Percentiles rank a stretch among this genome's conserved stretches.
Conservation (phyloP, 2,329 filamentous ascomycete genomes). For the Chaetomiaceae sp. region DNA sequence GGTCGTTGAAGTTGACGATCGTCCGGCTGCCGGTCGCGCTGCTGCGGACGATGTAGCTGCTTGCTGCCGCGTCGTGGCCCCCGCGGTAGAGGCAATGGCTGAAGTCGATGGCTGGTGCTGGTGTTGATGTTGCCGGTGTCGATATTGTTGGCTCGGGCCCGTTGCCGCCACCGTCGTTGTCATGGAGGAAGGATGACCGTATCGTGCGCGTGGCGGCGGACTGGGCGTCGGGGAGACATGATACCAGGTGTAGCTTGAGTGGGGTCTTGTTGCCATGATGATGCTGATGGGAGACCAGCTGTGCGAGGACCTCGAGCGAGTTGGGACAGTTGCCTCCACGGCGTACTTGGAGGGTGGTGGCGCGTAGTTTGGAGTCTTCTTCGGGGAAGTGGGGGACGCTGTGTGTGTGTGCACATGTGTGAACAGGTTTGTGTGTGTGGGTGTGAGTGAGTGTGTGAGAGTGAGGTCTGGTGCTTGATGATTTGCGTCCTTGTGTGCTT, state of each 20-base stretch:
- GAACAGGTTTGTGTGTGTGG: slow-evolving; percentile 5
- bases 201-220: slow-evolving; percentile 51
- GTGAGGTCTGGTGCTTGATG: no score
- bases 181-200: slow-evolving; percentile 51
- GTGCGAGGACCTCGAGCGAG: slow-evolving; percentile 63
- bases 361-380: slow-evolving; percentile 70
- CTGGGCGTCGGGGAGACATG: slow-evolving; percentile 48
- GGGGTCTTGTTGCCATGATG: slow-evolving; percentile 33
- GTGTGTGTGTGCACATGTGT: slow-evolving; percentile 11
- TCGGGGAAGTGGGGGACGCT: slow-evolving; percentile 62
- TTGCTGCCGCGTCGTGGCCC: slow-evolving; percentile 52
- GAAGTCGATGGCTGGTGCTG: slow-evolving; percentile 47
- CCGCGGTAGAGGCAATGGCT: slow-evolving; percentile 56
- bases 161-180: slow-evolving; percentile 27
- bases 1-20: slow-evolving; percentile 63
- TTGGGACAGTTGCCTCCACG: slow-evolving; percentile 72
- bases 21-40: slow-evolving; percentile 56
- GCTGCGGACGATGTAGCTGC: slow-evolving; percentile 65
- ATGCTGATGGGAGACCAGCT: slow-evolving; percentile 42
- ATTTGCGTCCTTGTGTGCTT: no score
- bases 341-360: slow-evolving; percentile 52
- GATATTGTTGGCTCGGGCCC: no score
- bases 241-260: slow-evolving; percentile 38
- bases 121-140: no score
- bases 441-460: slow-evolving; percentile 14